These are phyloP conservation scores for Mrakia blollopis DNA, from an alignment of 768 basidiomycete genomes.

Conservation along the genomic window DNA sequence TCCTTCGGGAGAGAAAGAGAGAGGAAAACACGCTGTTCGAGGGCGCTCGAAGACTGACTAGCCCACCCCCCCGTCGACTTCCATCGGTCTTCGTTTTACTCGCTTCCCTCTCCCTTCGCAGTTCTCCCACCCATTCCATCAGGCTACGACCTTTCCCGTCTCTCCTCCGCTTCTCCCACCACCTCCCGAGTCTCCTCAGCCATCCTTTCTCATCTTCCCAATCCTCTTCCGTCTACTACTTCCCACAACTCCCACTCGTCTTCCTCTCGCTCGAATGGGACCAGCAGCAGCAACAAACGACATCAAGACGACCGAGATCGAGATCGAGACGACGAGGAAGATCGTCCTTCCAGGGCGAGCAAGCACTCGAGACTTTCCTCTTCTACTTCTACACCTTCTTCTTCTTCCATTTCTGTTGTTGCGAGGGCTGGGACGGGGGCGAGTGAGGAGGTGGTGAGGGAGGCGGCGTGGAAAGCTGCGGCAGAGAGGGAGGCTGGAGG, in stretches of 20 bases:
- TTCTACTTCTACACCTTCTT: background rate
- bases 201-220: slow-evolving; percentile 3
- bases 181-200: background rate
- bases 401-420: background rate
- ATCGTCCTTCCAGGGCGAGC: background rate
- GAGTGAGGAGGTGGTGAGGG: background rate
- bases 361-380: background rate
- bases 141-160: slow-evolving; percentile 12
- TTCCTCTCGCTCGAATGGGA: background rate
- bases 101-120: background rate
- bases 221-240: no score
- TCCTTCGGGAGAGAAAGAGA: no score
- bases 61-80: background rate
- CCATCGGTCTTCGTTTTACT: background rate
- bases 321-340: background rate
- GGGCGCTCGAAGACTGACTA: background rate
- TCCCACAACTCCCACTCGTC: background rate
- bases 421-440: background rate
- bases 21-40: no score
- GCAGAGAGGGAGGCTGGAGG: background rate
- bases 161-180: background rate
- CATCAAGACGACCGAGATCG: background rate
- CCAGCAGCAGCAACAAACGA: background rate
- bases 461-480: no score
- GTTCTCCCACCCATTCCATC: slow-evolving; percentile 10